Percentiles rank a stretch among this genome's conserved stretches.
phyloP scores from a whole-genome alignment of 176 grass and related monocot species.

The Ananas comosus region DNA sequence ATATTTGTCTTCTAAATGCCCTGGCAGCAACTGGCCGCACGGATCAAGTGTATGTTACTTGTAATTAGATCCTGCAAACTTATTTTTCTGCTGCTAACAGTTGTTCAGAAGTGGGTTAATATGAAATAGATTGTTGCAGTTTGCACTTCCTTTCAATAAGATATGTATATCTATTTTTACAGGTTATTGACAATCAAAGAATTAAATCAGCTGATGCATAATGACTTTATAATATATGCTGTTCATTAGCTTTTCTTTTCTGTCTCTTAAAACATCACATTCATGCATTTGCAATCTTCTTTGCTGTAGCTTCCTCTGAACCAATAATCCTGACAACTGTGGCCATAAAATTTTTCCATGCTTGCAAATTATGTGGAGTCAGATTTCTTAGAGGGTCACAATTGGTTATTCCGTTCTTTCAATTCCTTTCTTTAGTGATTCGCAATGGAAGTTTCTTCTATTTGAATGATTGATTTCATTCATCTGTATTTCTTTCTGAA shows the following conservation, averaged over 20 bases:
- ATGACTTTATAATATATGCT: background rate
- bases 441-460: background rate
- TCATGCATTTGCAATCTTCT: background rate
- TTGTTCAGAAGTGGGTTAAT: no score
- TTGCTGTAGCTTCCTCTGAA: background rate
- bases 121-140: no score
- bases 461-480: no score
- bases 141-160: background rate
- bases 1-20: conserved; percentile 88
- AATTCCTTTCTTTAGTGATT: background rate
- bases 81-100: background rate
- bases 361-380: no score
- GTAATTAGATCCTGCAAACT: background rate
- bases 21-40: conserved; percentile 62
- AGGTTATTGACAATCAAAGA: conserved; percentile 4
- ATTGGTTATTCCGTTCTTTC: background rate
- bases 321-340: background rate
- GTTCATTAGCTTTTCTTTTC: background rate
- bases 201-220: conserved; percentile 17
- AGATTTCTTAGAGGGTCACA: background rate
- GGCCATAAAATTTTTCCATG: no score
- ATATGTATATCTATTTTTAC: background rate
- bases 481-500: background rate
- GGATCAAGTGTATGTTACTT: conserved; percentile 65
- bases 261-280: background rate